Conservation (phyloP, 2,329 filamentous ascomycete species). For the Tricladium varicosporioides region DNA sequence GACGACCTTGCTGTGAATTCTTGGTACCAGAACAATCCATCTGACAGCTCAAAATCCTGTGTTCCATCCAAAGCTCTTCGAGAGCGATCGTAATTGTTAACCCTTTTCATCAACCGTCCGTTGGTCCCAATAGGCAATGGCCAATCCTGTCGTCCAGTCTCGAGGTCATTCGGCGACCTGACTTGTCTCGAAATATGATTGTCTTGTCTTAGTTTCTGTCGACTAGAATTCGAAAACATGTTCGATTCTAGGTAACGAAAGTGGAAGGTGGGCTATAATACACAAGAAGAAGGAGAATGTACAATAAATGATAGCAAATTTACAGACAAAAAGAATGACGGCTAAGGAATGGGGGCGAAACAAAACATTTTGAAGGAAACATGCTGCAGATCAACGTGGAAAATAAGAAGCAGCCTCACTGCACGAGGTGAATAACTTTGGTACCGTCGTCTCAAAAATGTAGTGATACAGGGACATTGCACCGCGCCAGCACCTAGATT, state of each 20-base stretch:
- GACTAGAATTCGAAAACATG: slow-evolving; percentile 10
- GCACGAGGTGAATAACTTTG: not conserved
- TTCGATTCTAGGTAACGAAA: not conserved
- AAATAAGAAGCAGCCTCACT: not conserved
- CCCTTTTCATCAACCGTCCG: slow-evolving; percentile 6
- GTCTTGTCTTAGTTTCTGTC: slow-evolving; percentile 6
- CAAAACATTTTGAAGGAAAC: not conserved
- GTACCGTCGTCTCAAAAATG: not conserved
- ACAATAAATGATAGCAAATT: not conserved
- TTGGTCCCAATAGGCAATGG: slow-evolving; percentile 1
- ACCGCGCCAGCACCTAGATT: not conserved
- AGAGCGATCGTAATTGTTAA: slow-evolving; percentile 7
- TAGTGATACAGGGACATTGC: not conserved
- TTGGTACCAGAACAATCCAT: slow-evolving; percentile 17
- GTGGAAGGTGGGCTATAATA: not conserved
- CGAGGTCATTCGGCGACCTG: slow-evolving; percentile 9
- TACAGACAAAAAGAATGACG: not conserved
- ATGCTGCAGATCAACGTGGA: not conserved
- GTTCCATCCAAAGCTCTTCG: slow-evolving; percentile 9
- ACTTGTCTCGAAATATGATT: not conserved
- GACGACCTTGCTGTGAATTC: slow-evolving; percentile 7
- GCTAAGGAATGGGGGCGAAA: not conserved
- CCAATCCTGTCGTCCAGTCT: slow-evolving; percentile 1
- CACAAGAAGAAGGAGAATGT: not conserved
- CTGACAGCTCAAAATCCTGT: slow-evolving; percentile 1